Conservation (phyloP, 1,284 basidiomycete genomes). For the Exobasidium rhododendri region DNA sequence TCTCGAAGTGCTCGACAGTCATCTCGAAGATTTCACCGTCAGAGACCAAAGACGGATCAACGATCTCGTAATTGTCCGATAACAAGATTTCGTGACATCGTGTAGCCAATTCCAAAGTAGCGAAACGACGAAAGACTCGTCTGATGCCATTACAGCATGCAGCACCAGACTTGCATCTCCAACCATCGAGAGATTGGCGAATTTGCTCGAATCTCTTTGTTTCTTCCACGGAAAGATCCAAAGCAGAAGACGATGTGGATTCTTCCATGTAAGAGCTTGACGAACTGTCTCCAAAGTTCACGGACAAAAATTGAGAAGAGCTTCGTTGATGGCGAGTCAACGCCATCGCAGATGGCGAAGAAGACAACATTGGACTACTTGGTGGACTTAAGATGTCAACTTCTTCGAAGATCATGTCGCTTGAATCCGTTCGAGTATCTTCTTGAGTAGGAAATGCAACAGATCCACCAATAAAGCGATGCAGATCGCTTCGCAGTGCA, state of each 20-base stretch:
- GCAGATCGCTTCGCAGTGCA: neutral
- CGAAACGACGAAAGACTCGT: neutral
- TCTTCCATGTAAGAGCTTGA: neutral
- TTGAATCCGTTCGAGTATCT: neutral
- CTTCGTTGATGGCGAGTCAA: neutral
- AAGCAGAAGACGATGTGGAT: neutral
- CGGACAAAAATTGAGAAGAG: neutral
- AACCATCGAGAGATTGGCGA: neutral
- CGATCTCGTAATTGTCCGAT: neutral
- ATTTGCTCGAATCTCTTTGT: neutral
- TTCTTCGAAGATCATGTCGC: too few species aligned
- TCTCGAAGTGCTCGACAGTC: neutral
- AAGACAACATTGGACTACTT: neutral
- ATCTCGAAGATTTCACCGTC: neutral
- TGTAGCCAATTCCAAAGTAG: neutral
- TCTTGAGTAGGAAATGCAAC: neutral
- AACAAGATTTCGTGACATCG: neutral
- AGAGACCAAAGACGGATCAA: neutral
- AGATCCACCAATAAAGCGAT: neutral
- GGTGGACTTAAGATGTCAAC: neutral
- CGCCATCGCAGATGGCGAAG: neutral
- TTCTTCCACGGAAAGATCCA: neutral
- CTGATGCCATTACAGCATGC: neutral
- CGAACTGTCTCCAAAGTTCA: neutral
- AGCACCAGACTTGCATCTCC: neutral